Base-by-base conservation (phyloP, 805 yeast genomes). In the Brettanomyces anomalus region DNA sequence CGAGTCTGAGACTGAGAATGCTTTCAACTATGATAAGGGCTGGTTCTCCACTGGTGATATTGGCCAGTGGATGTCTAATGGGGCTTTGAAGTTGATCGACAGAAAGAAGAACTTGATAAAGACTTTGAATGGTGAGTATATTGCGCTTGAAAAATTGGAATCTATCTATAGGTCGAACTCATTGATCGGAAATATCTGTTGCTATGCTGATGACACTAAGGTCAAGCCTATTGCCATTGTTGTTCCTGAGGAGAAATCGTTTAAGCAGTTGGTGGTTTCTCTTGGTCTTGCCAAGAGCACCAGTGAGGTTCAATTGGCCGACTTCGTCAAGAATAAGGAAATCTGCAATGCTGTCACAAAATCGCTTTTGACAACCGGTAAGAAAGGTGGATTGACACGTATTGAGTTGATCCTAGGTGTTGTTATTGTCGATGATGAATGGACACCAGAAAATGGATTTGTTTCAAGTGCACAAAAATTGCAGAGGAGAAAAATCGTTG, bases 31-130 rank as follows among this genome's bases (percentile, higher is more conserved):
- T 42, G 84, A 82, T 47, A 89, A 85, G 54, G 94, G 89, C 19
- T 93, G 97, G 97, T 93, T 93, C 71, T 74, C 71, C 60, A 93
- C 97, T 30, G 98, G 98, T 64, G 98, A 93, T 64, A 87, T 93
- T 64, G 96, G 90, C 59, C 88, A 86, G 70, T 87, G 96, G 95
- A 74, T 89, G 36, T 47, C 77, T 21, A 73, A 71, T 50, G 97
- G 97, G 51, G 81, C 78, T 45, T 71, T 93, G 58, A 78, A 74
- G 59, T 71, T 93, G 47, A 85, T 93, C 61, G 98, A 93, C 68
- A 84, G 98, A 62, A 85, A 79, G 72, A 93, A 93, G 79, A 93
- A 93, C 64, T 73, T 93, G 65, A 95, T 93, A 54, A 93, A 93
- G 74, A 93, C 98, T 16, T 72, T 77, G 56, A 90, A 93, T 62